Evolutionary conservation across 139 green algal genomes (phyloP), one percentile per base, ranked within the genome.

Genomic region (Chlamydomonas schloesseri): DNA sequence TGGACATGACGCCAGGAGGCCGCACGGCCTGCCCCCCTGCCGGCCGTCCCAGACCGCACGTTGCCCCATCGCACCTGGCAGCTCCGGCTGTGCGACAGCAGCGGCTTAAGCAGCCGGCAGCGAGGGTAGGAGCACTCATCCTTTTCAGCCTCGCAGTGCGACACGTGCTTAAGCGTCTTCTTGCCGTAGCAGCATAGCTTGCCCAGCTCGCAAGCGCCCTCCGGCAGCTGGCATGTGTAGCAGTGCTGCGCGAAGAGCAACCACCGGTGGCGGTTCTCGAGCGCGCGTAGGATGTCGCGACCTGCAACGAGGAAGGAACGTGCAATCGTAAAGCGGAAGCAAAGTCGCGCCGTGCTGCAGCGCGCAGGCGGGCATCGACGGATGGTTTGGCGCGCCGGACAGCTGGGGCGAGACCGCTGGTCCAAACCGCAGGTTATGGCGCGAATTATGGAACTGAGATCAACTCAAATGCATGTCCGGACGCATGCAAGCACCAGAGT

Each of bases 51-150:
- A n/a, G n/a, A n/a, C n/a, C n/a, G n/a, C n/a, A n/a, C n/a, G n/a
- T n/a, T n/a, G n/a, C n/a, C n/a, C n/a, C n/a, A n/a, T n/a, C 80
- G 0, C 80, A 86, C 80, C 80, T 86, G 80, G 68, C 80, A 86
- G 10, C 37, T 33, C 68, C 80, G 62, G 67, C 67, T 78, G 69
- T 86, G 80, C 34, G 77, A 53, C 24, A 86, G 68, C 80, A 86
- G 53, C 15, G 67, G 80, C 47, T 70, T 77, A 13, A 86, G 68
- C 67, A 86, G 67, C 23, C 8, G 24, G 50, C 80, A 86, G n/a
- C 80, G 80, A 0, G 80, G 80, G 53, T 86, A 86, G 15, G 33
- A 1, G 50, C 80, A 86, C 24, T 77, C 50, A 8, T 36, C 67
- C 17, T 36, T 60, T 9, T 50, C 42, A 5, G 42, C 42, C 42